Conservation (phyloP, 352 stramenopile species). For the Globisporangium paddicum region DNA sequence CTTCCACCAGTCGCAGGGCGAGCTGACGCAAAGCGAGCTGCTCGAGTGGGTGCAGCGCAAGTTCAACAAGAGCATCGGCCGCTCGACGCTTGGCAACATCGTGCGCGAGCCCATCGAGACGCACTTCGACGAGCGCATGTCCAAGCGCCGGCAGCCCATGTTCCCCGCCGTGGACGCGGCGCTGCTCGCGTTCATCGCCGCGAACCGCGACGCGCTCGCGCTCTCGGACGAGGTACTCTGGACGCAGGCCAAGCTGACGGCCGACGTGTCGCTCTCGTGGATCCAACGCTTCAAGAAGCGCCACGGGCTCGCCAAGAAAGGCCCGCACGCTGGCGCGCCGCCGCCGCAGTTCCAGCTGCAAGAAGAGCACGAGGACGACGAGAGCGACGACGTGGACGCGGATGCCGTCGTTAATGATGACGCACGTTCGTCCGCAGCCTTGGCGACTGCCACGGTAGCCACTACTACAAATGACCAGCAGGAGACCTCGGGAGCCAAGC, state of each 20-base stretch:
- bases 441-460: neutral
- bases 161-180: constrained; percentile 4
- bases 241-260: constrained; percentile 8
- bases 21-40: constrained; percentile 1
- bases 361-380: neutral
- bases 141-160: constrained; percentile 1
- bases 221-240: constrained; percentile 9
- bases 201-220: neutral
- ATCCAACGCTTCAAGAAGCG: constrained; percentile 13
- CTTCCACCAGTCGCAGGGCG: constrained; percentile 1
- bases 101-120: constrained; percentile 11
- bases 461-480: too few species aligned
- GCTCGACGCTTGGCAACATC: constrained; percentile 12
- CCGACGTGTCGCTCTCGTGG: constrained; percentile 8
- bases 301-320: neutral
- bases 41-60: constrained; percentile 7
- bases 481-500: neutral
- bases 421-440: neutral
- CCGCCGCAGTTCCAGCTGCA: too few species aligned
- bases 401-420: neutral
- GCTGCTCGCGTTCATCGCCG: constrained; percentile 3
- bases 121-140: constrained; percentile 1
- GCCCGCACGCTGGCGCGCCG: neutral
- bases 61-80: constrained; percentile 11
- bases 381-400: neutral